Evolutionary conservation across 805 yeast genomes (phyloP), one percentile per base, ranked within the genome.

Genomic region (Ogataea pini): DNA sequence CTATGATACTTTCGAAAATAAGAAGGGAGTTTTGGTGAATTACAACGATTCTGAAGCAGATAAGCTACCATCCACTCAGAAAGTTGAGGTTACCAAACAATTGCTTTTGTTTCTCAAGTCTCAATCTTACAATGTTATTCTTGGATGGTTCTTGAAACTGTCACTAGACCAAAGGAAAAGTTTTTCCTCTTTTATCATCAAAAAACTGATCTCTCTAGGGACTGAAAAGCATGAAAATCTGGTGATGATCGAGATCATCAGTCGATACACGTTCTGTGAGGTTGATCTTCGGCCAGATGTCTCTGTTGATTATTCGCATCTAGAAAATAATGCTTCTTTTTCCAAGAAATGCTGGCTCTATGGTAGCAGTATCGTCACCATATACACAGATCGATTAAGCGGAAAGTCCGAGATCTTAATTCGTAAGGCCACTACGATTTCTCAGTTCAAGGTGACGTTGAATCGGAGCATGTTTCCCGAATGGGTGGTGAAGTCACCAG

Each of bases 61-160:
- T 34, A 69, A 69, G 4, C 67, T 74, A 20, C 82, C 86, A 1
- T 80, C 86, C 0, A 82, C 88, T 6, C 69, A 55, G 37, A 46
- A 47, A 17, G 54, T 68, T 32, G 77, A 71, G 46, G 68, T 77
- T 6, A 71, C 80, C 0, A 75, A 79, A 1, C 72, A 75, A 1
- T 57, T 86, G 38, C 74, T 86, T 0, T 82, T 79, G 42, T 89
- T 86, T 61, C 69, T 85, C 24, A 68, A 78, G 20, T 71, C 82
- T 1, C 68, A 85, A 40, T 86, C 96, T 0, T 86, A 84, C 60
- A 76, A 74, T 41, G 86, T 87, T 2, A 79, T 89, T 20, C 71
- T 85, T 1, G 74, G 77, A 36, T 86, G 95, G 91, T 88, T 83
- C 54, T 66, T 88, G 56, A 79, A 83, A 47, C 76, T 89, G 61